phyloP scores from a whole-genome alignment of 257 asterid species.

The Solanum raphanifolium region DNA sequence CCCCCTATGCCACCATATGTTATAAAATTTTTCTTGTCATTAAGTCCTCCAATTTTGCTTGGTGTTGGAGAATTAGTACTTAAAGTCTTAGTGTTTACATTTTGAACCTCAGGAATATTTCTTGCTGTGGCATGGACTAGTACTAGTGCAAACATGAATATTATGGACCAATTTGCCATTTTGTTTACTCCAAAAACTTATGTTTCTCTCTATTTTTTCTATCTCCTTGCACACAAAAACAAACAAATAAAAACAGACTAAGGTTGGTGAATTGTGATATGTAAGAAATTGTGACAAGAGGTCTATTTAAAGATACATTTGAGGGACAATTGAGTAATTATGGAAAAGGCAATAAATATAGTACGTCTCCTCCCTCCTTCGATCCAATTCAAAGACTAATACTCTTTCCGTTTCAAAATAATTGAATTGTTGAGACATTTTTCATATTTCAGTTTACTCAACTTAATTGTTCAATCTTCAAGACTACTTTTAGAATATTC shows the following conservation, averaged over 20 bases:
- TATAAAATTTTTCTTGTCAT: conserved; percentile 48
- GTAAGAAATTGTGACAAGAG: not conserved
- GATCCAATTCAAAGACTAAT: not conserved
- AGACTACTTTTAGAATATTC: no score
- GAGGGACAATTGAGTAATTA: not conserved
- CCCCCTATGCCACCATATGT: conserved; percentile 44
- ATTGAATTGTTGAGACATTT: no score
- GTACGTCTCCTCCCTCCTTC: not conserved
- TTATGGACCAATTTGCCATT: conserved; percentile 33
- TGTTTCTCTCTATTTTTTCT: not conserved
- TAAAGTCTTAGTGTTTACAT: conserved; percentile 6
- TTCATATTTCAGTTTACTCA: no score
- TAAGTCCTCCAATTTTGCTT: conserved; percentile 8
- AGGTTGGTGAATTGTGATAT: conserved; percentile 8
- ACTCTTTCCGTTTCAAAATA: no score
- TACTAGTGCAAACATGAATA: conserved; percentile 26
- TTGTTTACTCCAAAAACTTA: not conserved
- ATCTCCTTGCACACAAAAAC: not conserved
- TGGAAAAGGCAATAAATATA: not conserved
- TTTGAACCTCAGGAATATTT: conserved; percentile 26
- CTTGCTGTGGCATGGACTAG: conserved; percentile 40
- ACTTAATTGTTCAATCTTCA: no score
- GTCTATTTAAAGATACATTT: conserved; percentile 29
- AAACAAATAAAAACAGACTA: not conserved
- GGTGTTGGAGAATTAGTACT: conserved; percentile 11